Evolutionary conservation across 768 basidiomycete species (phyloP).

Genomic region (Hygrocybe punicea): DNA sequence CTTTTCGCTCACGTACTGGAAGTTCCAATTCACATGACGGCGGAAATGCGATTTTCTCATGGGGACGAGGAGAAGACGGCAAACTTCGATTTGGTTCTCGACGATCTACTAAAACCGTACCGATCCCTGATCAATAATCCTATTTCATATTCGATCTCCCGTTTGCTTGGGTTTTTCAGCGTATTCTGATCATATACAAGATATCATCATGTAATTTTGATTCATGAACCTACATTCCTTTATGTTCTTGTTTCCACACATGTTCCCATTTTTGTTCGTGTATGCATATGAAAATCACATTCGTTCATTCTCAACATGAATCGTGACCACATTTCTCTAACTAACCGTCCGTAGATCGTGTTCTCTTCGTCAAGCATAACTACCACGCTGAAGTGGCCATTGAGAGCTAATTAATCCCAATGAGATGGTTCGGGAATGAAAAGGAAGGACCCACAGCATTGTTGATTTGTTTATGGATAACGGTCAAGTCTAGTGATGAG

Average conservation of each 20-base stretch:
- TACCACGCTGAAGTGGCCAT: background rate
- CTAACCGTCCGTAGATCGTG: no score
- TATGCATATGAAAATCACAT: background rate
- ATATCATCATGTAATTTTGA: background rate
- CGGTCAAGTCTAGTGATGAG: slow-evolving; percentile 40
- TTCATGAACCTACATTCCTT: background rate
- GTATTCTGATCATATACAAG: background rate
- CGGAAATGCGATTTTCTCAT: slow-evolving; percentile 59
- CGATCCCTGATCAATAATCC: slow-evolving; percentile 23
- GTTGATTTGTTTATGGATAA: slow-evolving; percentile 50
- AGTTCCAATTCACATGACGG: slow-evolving; percentile 68
- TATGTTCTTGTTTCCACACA: background rate
- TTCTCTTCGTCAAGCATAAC: background rate
- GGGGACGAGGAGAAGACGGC: slow-evolving; percentile 59
- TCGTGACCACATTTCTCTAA: background rate
- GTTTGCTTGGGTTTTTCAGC: slow-evolving; percentile 18
- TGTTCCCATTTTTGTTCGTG: background rate
- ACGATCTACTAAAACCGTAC: slow-evolving; percentile 49
- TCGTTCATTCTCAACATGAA: background rate
- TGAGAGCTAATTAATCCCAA: slow-evolving; percentile 24
- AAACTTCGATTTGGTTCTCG: slow-evolving; percentile 74
- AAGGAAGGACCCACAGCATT: slow-evolving; percentile 40
- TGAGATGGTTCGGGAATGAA: slow-evolving; percentile 34
- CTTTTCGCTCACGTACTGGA: slow-evolving; percentile 77
- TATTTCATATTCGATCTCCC: slow-evolving; percentile 1